Evolutionary conservation across 352 stramenopile species (phyloP), one percentile per base, ranked within the genome.

Genomic region (Thalassiosira ordinaria): DNA sequence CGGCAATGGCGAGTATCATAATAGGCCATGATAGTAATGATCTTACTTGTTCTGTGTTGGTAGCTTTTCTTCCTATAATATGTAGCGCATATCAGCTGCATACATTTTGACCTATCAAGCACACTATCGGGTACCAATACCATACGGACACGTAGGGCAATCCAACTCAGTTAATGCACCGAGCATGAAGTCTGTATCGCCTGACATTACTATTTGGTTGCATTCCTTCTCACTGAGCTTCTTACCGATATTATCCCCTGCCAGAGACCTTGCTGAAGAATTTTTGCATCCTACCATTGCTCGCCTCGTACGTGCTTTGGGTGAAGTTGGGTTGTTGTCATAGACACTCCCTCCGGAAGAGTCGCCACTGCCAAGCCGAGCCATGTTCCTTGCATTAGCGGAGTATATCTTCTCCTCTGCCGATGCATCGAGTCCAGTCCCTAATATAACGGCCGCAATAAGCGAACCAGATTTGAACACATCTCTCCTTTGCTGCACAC

Each of bases 161-260:
- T 91, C 81, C 53, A 91, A 62, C 56, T 87, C 65, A 56, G 52
- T 67, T 18, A 91, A 64, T 56, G 81, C 80, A 33, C 80, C 33
- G 0, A 91, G 44, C 84, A 91, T 91, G 51, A 91, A 91, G 53
- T 88, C 83, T n/a, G 73, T 35, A n/a, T 84, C 63, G 18, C 78
- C 84, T 14, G 57, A 37, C 69, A 91, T 80, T 1, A 91, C 78
- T 9, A 66, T 29, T 66, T 65, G 35, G 61, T 91, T 91, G 66
- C 84, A 91, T 18, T 89, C 77, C 24, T 85, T 86, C 37, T 91
- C 84, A 27, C 39, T 80, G 8, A 91, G 41, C 14, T 53, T 52
- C n/a, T 63, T 59, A 20, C 83, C 84, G 61, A 82, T 74, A 22
- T 33, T 52, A 33, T 80, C 63, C 1, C 79, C 73, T 26, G 80